Evolutionary conservation across 164 flowering plant species (phyloP).

Genomic region (Saururus chinensis): DNA sequence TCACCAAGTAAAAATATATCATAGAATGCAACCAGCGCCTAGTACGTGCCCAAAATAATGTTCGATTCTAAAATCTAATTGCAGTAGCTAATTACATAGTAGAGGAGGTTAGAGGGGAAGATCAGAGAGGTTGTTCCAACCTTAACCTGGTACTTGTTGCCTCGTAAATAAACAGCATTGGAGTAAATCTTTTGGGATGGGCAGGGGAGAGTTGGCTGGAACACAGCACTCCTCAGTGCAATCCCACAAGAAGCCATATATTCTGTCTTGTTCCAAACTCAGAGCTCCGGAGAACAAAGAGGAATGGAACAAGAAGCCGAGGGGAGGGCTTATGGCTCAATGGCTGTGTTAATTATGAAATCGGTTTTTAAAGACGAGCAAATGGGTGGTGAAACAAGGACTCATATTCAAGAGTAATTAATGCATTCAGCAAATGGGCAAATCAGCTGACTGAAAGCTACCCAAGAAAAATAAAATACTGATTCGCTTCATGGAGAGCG

Average conservation of each 20-base stretch:
- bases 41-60: too few relatives aligned
- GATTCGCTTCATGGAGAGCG: too few relatives aligned
- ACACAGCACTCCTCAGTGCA: background rate
- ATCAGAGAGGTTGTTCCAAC: background rate
- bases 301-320: background rate
- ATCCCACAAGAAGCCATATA: constrained; percentile 4
- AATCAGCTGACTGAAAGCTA: too few relatives aligned
- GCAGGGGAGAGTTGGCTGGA: background rate
- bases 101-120: background rate
- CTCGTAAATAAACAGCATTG: background rate
- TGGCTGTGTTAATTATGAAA: too few relatives aligned
- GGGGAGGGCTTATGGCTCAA: background rate
- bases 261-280: background rate
- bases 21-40: too few relatives aligned
- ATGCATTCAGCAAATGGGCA: background rate
- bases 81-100: background rate
- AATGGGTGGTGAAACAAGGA: too few relatives aligned
- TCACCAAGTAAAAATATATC: too few relatives aligned
- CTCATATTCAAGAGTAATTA: background rate
- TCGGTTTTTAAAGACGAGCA: background rate
- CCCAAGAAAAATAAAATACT: too few relatives aligned
- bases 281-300: background rate
- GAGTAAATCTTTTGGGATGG: background rate
- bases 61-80: background rate
- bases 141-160: background rate